These are phyloP conservation scores for Talaromyces islandicus DNA, from an alignment of 2,329 filamentous ascomycete species.

Conservation along the genomic window DNA sequence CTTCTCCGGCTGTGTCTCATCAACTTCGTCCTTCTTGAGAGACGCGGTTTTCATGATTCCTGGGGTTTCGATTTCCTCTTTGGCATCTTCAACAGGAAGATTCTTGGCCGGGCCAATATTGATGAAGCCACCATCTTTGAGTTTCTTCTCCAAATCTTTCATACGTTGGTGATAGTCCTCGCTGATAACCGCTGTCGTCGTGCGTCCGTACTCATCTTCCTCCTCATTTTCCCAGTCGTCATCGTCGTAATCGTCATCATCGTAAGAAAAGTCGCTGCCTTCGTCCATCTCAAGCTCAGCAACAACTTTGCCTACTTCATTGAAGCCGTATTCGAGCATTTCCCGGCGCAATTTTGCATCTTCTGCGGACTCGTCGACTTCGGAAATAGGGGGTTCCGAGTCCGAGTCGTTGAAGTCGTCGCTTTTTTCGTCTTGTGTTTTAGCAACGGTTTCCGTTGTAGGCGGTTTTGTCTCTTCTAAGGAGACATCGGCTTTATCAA, in stretches of 20 bases:
- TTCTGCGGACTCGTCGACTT: constrained; percentile 69
- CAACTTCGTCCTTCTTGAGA: constrained; percentile 10
- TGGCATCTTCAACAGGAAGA: constrained; percentile 22
- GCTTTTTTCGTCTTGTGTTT: background rate
- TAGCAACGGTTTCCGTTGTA: background rate
- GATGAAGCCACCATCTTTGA: constrained; percentile 54
- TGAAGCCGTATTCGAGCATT: constrained; percentile 85
- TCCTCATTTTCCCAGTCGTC: constrained; percentile 55
- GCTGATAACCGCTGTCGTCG: constrained; percentile 59
- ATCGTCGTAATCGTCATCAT: constrained; percentile 51
- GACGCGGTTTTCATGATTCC: constrained; percentile 19
- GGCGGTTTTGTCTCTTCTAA: background rate
- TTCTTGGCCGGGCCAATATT: constrained; percentile 48
- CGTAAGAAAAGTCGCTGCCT: constrained; percentile 43
- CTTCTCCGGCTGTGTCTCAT: constrained; percentile 10
- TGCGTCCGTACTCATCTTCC: constrained; percentile 72
- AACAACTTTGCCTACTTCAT: constrained; percentile 85
- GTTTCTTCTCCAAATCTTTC: constrained; percentile 73
- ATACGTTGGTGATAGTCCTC: constrained; percentile 76
- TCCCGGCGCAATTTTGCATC: constrained; percentile 75
- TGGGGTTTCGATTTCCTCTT: constrained; percentile 15
- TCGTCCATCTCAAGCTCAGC: constrained; percentile 85
- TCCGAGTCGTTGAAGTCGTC: constrained; percentile 21
- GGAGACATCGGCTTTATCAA: background rate
- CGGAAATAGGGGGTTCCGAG: constrained; percentile 48